phyloP scores from a whole-genome alignment of 2,329 filamentous ascomycete species.

The Colletotrichum truncatum region DNA sequence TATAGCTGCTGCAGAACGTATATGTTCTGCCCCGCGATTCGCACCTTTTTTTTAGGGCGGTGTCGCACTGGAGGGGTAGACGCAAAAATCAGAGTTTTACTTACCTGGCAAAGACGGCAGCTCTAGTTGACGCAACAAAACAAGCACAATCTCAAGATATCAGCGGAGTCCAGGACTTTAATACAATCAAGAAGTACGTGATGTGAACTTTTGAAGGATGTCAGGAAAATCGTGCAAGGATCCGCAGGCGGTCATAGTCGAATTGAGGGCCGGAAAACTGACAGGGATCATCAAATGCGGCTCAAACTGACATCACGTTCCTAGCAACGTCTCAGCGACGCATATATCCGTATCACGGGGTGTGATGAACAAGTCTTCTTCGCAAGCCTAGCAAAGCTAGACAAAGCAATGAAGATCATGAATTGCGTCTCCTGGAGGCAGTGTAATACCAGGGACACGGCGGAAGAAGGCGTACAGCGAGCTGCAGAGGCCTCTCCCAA shows the following conservation, averaged over 20 bases:
- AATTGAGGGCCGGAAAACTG: neutral
- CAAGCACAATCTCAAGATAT: too few relatives aligned
- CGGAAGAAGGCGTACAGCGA: conserved; percentile 70
- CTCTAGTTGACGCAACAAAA: too few relatives aligned
- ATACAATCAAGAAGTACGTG: neutral
- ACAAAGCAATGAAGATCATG: conserved; percentile 64
- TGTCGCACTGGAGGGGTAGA: neutral
- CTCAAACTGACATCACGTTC: neutral
- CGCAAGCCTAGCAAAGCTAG: conserved; percentile 59
- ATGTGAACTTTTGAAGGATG: neutral
- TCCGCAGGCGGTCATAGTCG: neutral
- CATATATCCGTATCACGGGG: too few relatives aligned
- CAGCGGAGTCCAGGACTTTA: too few relatives aligned
- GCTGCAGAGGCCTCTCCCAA: conserved; percentile 64
- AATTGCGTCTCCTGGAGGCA: conserved; percentile 74
- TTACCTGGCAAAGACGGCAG: too few relatives aligned
- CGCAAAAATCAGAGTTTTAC: conserved; percentile 23
- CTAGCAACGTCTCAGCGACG: too few relatives aligned
- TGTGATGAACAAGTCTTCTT: conserved; percentile 54
- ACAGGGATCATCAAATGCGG: neutral
- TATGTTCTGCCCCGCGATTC: neutral
- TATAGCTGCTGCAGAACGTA: neutral
- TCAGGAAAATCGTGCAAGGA: neutral
- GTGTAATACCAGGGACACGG: conserved; percentile 79
- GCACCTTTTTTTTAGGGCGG: neutral